Base-by-base conservation (phyloP, 345 rosid genomes). In the Dimocarpus longan region DNA sequence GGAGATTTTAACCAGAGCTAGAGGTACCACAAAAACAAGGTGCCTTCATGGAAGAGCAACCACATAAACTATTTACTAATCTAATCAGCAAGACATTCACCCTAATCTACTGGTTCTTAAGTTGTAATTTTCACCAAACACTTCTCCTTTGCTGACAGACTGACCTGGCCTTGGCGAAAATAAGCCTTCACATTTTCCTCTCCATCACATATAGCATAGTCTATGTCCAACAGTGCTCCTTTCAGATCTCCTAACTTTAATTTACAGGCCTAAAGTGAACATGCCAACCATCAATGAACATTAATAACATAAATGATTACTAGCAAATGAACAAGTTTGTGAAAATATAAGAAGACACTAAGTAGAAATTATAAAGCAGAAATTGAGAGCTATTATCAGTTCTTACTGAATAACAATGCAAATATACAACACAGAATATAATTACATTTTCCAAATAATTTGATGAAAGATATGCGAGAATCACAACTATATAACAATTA, bases 151-250 rank as follows among this genome's bases (percentile, higher is more conserved):
- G 19, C n/a, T 5, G 59, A 77, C 43, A 70, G 39, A 60, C 89
- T 79, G 83, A 93, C 99, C 97, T 96, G 98, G 75, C 99, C 99
- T 83, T 90, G 98, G 40, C 98, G 97, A 84, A 92, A 96, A 79
- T 91, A 87, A 80, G 99, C 99, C 88, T 96, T 93, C 65, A 84
- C 97, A 84, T 90, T 92, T 85, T 90, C 85, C 40, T 93, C 95
- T 75, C 90, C 95, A 54, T 94, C 98, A 46, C 98, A 93, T 83
- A 94, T 89, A 13, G 98, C 99, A 82, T 92, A 92, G 60, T 94
- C 98, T 8, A 95, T 88, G 75, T 93, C 98, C 82, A 90, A 74
- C 78, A 94, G 82, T 0, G 98, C 99, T 81, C 99, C 98, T 82
- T 92, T 92, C 16, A 88, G 84, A 78, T 94, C 99, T 56, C 94